These are phyloP conservation scores for Leishmania gerbilli DNA, from an alignment of 208 protist genomes.

Conservation along the genomic window DNA sequence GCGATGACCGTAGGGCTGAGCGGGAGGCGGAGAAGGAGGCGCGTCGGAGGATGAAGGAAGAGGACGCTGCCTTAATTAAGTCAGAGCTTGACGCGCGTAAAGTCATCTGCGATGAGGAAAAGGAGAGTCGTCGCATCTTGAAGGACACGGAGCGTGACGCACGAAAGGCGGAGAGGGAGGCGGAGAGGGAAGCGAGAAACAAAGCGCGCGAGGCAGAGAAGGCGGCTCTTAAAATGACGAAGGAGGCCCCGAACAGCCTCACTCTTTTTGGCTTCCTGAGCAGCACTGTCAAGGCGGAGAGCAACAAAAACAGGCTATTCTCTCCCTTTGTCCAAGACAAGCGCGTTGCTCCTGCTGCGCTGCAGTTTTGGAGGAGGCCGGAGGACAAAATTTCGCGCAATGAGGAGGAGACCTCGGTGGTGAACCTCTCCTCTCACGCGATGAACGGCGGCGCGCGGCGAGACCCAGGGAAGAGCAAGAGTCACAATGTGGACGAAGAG, in stretches of 20 bases:
- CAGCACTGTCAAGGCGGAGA: slow-evolving; percentile 31
- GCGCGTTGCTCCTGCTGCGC: slow-evolving; percentile 54
- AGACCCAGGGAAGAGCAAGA: slow-evolving; percentile 13
- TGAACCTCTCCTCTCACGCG: slow-evolving; percentile 9
- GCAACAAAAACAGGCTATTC: slow-evolving; percentile 66
- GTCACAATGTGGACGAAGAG: slow-evolving; percentile 36
- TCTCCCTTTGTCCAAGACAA: slow-evolving; percentile 81
- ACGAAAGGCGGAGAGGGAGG: slow-evolving; percentile 26
- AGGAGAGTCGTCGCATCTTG: slow-evolving; percentile 12
- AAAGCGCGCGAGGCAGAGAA: slow-evolving; percentile 30
- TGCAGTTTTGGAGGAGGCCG: slow-evolving; percentile 63
- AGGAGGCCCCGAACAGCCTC: slow-evolving; percentile 39
- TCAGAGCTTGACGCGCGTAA: slow-evolving; percentile 22
- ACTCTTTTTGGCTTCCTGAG: slow-evolving; percentile 69
- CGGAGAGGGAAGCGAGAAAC: slow-evolving; percentile 20
- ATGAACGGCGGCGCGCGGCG: background rate
- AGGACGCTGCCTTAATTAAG: slow-evolving; percentile 17
- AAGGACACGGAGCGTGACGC: slow-evolving; percentile 23
- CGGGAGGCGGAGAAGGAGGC: slow-evolving; percentile 25
- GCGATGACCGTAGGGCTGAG: slow-evolving; percentile 21
- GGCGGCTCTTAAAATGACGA: slow-evolving; percentile 14
- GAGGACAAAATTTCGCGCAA: background rate
- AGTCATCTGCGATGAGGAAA: slow-evolving; percentile 20
- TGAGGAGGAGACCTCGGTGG: slow-evolving; percentile 28
- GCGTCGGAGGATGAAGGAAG: slow-evolving; percentile 25